A percentile compares a stretch with the other conserved stretches of the same genome.
Evolutionary conservation across 2,329 filamentous ascomycete genomes (phyloP).

Genomic region (Daldinia sp.): DNA sequence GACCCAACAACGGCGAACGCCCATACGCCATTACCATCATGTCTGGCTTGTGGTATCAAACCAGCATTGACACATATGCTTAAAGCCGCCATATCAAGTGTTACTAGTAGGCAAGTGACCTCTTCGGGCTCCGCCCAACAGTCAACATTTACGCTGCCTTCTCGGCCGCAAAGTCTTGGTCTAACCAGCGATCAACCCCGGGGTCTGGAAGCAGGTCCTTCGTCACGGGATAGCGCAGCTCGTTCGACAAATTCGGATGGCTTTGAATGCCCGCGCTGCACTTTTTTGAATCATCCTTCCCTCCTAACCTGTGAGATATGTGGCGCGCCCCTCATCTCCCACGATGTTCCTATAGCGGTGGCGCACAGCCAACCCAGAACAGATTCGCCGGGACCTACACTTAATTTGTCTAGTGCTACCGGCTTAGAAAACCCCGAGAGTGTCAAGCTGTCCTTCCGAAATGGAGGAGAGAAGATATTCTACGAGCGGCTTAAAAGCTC

Average conservation of each 20-base stretch:
- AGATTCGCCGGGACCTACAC: conserved; percentile 82
- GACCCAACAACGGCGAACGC: conserved; percentile 84
- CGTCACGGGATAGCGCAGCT: conserved; percentile 20
- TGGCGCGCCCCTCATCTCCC: conserved; percentile 77
- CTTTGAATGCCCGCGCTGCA: conserved; percentile 86
- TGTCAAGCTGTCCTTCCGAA: conserved; percentile 92
- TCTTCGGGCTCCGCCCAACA: conserved; percentile 35
- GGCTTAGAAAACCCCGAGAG: conserved; percentile 73
- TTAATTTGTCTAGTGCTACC: conserved; percentile 57
- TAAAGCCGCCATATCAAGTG: conserved; percentile 86
- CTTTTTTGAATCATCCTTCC: conserved; percentile 92
- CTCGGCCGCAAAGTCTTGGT: conserved; percentile 29
- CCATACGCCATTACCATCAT: conserved; percentile 85
- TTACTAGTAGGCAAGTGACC: conserved; percentile 62
- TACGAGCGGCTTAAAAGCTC: conserved; percentile 88
- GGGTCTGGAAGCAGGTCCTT: conserved; percentile 25
- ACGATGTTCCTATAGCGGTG: conserved; percentile 57
- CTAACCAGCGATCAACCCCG: conserved; percentile 26
- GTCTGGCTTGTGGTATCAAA: conserved; percentile 93
- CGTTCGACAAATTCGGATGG: conserved; percentile 37
- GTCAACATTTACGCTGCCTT: conserved; percentile 29
- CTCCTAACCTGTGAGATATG: conserved; percentile 91
- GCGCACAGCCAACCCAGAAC: conserved; percentile 63
- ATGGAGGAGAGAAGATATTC: conserved; percentile 89
- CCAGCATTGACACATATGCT: conserved; percentile 84